Base-by-base conservation (phyloP, 2,329 filamentous ascomycete genomes). In the Penicillium sp. region DNA sequence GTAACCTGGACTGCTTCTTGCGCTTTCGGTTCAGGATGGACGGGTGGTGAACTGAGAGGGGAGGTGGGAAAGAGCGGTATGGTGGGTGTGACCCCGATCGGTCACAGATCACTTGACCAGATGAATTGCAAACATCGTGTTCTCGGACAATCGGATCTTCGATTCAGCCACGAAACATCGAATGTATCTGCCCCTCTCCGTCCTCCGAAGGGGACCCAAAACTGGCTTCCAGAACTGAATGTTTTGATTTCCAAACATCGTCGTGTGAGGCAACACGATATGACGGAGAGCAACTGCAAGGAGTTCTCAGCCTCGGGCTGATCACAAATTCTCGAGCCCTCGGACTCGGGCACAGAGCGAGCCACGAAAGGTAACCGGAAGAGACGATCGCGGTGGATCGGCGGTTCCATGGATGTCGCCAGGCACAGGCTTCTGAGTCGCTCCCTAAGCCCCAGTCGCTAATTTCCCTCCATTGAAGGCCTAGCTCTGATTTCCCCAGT, bases 401-500 rank as follows among this genome's bases (percentile, higher is more conserved):
- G 21, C n/a, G 42, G 44, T 55, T 45, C 56, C 53, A 52, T 54
- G 56, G 56, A 45, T 44, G 36, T 46, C 36, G 48, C 47, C 54
- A 59, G 56, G 56, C 46, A 59, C 56, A 54, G 44, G 49, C 50
- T 26, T 29, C n/a, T 51, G 44, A 56, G 39, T 56, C 49, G 51
- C 34, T 45, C 9, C 31, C 5, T 6, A 15, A 36, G 33, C 33
- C 33, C 33, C 33, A n/a, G 6, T n/a, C 31, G 15, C 7, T 34
- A 34, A 34, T 34, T 34, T 7, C 31, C 13, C 31, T 18, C 33
- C n/a, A 16, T 16, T 16, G 2, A 0, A 3, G 2, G 4, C 36
- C 16, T 39, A 18, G 36, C 9, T 38, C 16, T 38, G 21, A 38
- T 38, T 38, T 38, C 28, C 16, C 42, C n/a, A 36, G 42, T 52